These are phyloP conservation scores for Berkeleyomyces rouxiae DNA, from an alignment of 2,329 filamentous ascomycete genomes.

Conservation along the genomic window DNA sequence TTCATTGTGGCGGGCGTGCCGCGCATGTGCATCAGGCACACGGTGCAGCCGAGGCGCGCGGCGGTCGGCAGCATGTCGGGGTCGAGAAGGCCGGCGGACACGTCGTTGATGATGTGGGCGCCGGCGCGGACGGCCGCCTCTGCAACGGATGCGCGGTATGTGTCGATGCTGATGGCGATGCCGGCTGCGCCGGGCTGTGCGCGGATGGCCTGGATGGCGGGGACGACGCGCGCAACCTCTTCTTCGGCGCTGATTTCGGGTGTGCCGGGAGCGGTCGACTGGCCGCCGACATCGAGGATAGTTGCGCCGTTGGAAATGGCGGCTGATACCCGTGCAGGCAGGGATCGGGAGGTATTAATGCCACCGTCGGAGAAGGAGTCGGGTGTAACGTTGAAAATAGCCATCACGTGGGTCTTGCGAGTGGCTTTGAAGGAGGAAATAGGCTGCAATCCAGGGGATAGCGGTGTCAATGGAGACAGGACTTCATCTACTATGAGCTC, in stretches of 20 bases:
- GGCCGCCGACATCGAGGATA: slow-evolving; percentile 84
- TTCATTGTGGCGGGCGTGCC: slow-evolving; percentile 74
- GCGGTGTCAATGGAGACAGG: slow-evolving; percentile 42
- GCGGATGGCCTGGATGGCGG: slow-evolving; percentile 60
- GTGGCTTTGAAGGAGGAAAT: slow-evolving; percentile 41
- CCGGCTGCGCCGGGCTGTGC: slow-evolving; percentile 42
- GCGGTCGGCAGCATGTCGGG: slow-evolving; percentile 66
- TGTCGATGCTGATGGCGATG: slow-evolving; percentile 76
- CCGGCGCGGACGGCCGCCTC: slow-evolving; percentile 58
- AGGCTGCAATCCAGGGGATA: slow-evolving; percentile 27
- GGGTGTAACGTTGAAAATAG: slow-evolving; percentile 83
- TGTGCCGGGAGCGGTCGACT: slow-evolving; percentile 72
- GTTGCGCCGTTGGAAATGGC: slow-evolving; percentile 57
- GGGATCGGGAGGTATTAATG: slow-evolving; percentile 43
- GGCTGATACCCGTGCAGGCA: slow-evolving; percentile 42
- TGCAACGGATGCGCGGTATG: slow-evolving; percentile 75
- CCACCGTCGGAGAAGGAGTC: slow-evolving; percentile 96
- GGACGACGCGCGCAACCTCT: slow-evolving; percentile 63
- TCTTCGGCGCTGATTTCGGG: slow-evolving; percentile 51
- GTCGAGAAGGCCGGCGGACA: slow-evolving; percentile 70
- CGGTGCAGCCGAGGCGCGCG: slow-evolving; percentile 59
- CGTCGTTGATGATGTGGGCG: slow-evolving; percentile 87
- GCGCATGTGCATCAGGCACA: slow-evolving; percentile 86
- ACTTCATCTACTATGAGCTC: slow-evolving; percentile 35
- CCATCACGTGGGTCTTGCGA: slow-evolving; percentile 68